Percentiles rank a stretch among this genome's conserved stretches.
Evolutionary conservation across 2,329 filamentous ascomycete species (phyloP).

Genomic region (Diaporthe humulicola): DNA sequence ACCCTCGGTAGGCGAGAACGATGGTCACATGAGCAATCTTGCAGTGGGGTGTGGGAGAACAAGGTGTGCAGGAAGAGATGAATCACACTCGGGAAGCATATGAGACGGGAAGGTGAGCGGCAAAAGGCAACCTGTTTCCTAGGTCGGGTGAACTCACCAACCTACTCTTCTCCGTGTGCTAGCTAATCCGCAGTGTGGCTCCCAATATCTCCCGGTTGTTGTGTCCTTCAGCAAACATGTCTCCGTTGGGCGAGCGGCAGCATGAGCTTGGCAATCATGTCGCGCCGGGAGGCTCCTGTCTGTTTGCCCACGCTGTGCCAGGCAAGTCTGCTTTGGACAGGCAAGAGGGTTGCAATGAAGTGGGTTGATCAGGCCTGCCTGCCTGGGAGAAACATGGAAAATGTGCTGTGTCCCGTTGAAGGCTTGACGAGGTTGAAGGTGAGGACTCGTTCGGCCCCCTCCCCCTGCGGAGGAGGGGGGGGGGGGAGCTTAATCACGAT

Average conservation of each 20-base stretch:
- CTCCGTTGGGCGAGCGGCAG: slow-evolving; percentile 3
- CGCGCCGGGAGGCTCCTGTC: not conserved
- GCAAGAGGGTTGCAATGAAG: not conserved
- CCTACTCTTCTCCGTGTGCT: not conserved
- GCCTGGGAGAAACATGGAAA: not conserved
- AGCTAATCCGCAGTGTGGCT: slow-evolving; percentile 17
- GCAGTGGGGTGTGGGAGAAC: not conserved
- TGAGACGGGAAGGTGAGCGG: not conserved
- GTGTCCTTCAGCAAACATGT: slow-evolving; percentile 4
- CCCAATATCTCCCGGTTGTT: slow-evolving; percentile 3
- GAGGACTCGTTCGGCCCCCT: not conserved
- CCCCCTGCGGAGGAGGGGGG: not conserved
- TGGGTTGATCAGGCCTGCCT: not conserved
- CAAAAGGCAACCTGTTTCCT: not conserved
- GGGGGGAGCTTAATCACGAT: slow-evolving; percentile 34
- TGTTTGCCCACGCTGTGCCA: not conserved
- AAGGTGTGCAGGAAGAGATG: not conserved
- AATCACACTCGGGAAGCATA: not conserved
- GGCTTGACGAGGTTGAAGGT: not conserved
- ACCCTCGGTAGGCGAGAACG: not conserved
- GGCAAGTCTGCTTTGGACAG: not conserved
- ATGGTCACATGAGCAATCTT: not conserved
- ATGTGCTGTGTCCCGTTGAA: not conserved
- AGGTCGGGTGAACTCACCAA: not conserved
- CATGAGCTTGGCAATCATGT: not conserved